These are phyloP conservation scores for Candida quercuum DNA, from an alignment of 805 yeast species.

Conservation along the genomic window DNA sequence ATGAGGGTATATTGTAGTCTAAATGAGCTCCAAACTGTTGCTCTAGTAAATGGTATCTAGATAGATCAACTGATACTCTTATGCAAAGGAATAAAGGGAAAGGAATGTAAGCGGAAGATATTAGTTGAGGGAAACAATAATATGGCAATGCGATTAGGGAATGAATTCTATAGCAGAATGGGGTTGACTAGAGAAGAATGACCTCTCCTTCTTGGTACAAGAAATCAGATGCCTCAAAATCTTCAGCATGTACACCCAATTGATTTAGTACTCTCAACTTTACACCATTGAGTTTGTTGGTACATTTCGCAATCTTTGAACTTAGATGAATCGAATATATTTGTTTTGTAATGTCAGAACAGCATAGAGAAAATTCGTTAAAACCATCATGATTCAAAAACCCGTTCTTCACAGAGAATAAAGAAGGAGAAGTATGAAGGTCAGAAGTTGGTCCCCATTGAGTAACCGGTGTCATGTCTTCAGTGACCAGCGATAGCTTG, in stretches of 20 bases:
- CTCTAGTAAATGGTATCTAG: too few relatives aligned
- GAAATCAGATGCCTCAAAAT: conserved; percentile 17
- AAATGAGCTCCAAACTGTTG: too few relatives aligned
- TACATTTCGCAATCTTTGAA: conserved; percentile 3
- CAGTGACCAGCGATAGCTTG: not conserved
- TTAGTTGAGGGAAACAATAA: too few relatives aligned
- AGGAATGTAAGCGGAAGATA: too few relatives aligned
- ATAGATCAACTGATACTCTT: too few relatives aligned
- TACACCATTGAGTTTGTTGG: conserved; percentile 3
- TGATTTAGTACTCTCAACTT: conserved; percentile 10
- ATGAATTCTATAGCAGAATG: not conserved
- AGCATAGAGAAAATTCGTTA: conserved; percentile 10
- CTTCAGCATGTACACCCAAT: conserved; percentile 7
- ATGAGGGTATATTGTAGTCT: too few relatives aligned
- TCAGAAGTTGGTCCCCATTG: not conserved
- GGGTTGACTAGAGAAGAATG: conserved; percentile 1
- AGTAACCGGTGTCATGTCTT: not conserved
- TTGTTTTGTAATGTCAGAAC: not conserved
- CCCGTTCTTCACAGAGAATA: conserved; percentile 18
- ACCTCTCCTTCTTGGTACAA: conserved; percentile 10
- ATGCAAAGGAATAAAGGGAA: too few relatives aligned
- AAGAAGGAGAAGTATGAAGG: not conserved
- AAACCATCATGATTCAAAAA: conserved; percentile 7
- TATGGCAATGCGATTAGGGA: too few relatives aligned
- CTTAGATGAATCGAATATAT: conserved; percentile 8